Evolutionary conservation across 495 filamentous ascomycete species (phyloP).

Genomic region (Copromyces sp.): DNA sequence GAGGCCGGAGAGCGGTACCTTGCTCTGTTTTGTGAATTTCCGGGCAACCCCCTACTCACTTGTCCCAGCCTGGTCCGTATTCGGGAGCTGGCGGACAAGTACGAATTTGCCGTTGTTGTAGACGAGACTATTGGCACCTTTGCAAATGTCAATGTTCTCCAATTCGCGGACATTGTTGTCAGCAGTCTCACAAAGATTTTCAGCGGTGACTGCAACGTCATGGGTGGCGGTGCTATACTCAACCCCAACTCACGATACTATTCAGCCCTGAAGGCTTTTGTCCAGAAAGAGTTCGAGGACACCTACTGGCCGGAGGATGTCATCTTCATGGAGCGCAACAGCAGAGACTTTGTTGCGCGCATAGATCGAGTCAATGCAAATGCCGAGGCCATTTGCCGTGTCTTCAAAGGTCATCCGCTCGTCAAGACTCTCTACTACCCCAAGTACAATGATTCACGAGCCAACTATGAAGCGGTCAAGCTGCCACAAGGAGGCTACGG

Average conservation of each 20-base stretch:
- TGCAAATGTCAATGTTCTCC: slow-evolving; percentile 86
- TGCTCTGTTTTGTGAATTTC: slow-evolving; percentile 87
- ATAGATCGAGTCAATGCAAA: slow-evolving; percentile 80
- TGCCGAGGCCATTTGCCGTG: slow-evolving; percentile 69
- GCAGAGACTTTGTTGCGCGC: slow-evolving; percentile 76
- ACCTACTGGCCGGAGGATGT: slow-evolving; percentile 89
- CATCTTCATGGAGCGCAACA: slow-evolving; percentile 92
- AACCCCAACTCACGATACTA: slow-evolving; percentile 76
- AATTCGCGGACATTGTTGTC: slow-evolving; percentile 80
- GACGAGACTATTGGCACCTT: slow-evolving; percentile 97
- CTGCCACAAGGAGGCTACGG: slow-evolving; percentile 77
- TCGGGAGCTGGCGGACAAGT: slow-evolving; percentile 64
- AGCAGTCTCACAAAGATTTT: slow-evolving; percentile 95
- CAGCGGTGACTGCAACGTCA: slow-evolving; percentile 94
- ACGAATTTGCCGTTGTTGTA: slow-evolving; percentile 82
- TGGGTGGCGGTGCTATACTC: slow-evolving; percentile 82
- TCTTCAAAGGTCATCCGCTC: slow-evolving; percentile 43
- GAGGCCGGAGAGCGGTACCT: slow-evolving; percentile 67
- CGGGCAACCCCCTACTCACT: slow-evolving; percentile 80
- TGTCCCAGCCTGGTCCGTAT: slow-evolving; percentile 79
- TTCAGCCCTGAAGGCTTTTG: slow-evolving; percentile 48
- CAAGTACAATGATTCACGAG: slow-evolving; percentile 56
- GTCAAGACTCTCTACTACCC: slow-evolving; percentile 85
- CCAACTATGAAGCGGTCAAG: slow-evolving; percentile 69
- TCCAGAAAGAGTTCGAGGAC: slow-evolving; percentile 64